phyloP scores from a whole-genome alignment of 164 flowering plant genomes.

The Houttuynia cordata region DNA sequence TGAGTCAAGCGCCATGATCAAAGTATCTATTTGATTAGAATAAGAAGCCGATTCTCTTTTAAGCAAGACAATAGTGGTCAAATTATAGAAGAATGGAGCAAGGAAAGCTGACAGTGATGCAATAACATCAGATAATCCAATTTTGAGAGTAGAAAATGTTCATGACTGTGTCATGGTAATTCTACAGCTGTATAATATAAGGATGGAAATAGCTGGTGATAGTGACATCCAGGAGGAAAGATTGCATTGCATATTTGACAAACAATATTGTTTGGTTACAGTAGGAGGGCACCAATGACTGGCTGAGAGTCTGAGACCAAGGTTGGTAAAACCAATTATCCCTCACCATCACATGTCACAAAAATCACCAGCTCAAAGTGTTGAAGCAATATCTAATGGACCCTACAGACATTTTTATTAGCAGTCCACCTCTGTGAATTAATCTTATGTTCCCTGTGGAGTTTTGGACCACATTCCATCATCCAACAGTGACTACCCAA shows the following conservation, averaged over 20 bases:
- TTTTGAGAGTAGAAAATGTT: too few relatives aligned
- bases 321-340: not conserved
- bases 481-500: not conserved
- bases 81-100: not conserved
- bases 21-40: not conserved
- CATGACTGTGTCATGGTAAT: too few relatives aligned
- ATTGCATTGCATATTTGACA: not conserved
- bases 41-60: not conserved
- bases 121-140: too few relatives aligned
- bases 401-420: slow-evolving; percentile 8
- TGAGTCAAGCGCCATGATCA: not conserved
- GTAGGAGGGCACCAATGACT: not conserved
- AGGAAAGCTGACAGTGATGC: too few relatives aligned
- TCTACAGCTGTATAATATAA: too few relatives aligned
- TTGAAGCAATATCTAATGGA: slow-evolving; percentile 3
- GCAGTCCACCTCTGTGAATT: not conserved
- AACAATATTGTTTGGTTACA: not conserved
- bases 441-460: not conserved
- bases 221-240: not conserved
- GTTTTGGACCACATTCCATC: not conserved
- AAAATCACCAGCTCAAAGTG: not conserved
- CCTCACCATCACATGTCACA: not conserved
- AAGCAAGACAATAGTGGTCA: not conserved
- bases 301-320: not conserved
- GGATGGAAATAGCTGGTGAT: not conserved